Evolutionary conservation across 441 rosid species (phyloP).

Genomic region (Melastoma candidum): DNA sequence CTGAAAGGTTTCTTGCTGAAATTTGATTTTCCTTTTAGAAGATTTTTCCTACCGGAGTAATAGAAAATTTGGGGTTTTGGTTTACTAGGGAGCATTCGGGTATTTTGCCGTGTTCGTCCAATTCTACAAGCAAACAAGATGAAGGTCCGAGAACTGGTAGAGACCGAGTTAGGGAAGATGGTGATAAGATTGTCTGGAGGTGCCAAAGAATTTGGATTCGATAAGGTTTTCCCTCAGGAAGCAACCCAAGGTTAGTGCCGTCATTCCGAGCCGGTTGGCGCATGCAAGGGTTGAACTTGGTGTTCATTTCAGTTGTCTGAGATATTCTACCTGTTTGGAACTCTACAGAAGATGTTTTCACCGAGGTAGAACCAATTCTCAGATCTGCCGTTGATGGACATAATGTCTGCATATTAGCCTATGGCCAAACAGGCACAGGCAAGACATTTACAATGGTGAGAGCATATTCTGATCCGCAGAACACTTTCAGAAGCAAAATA

Average conservation of each 20-base stretch:
- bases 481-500: too few species aligned
- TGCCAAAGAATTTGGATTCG: constrained; percentile 61
- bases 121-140: constrained; percentile 34
- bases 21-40: too few species aligned
- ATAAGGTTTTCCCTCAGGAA: constrained; percentile 57
- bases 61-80: not conserved
- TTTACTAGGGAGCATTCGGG: constrained; percentile 67
- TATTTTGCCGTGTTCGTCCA: constrained; percentile 74
- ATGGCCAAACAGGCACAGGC: constrained; percentile 89
- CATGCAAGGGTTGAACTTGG: too few species aligned
- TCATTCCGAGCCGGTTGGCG: not conserved
- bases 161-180: constrained; percentile 33
- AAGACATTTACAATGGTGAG: constrained; percentile 87
- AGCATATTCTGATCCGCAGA: too few species aligned
- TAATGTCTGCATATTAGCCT: constrained; percentile 73
- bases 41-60: not conserved
- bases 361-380: constrained; percentile 70
- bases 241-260: constrained; percentile 63
- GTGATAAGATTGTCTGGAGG: constrained; percentile 43
- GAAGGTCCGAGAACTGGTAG: constrained; percentile 34
- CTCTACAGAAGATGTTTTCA: constrained; percentile 59
- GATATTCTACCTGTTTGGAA: constrained; percentile 21
- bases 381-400: constrained; percentile 90
- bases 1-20: constrained; percentile 40
- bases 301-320: too few species aligned